Percentiles rank a stretch among this genome's conserved stretches.
phyloP scores from a whole-genome alignment of 805 yeast genomes.

The Yarrowia sp. region DNA sequence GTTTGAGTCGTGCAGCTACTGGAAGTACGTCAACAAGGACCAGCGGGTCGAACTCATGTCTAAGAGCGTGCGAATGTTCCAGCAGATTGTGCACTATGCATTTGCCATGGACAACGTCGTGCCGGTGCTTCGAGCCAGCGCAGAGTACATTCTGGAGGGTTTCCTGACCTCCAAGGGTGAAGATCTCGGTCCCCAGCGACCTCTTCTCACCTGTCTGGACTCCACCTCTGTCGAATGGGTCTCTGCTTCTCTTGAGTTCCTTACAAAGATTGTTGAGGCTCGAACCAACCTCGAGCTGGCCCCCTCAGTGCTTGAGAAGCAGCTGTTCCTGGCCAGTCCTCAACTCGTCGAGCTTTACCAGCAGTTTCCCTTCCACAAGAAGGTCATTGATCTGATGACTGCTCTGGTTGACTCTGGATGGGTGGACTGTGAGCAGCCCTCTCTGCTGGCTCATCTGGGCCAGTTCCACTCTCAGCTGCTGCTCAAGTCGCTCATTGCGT shows the following conservation, averaged over 20 bases:
- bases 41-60: constrained; percentile 71
- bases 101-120: constrained; percentile 65
- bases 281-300: constrained; percentile 58
- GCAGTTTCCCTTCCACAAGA: constrained; percentile 57
- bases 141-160: constrained; percentile 59
- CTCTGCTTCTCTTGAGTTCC: constrained; percentile 60
- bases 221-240: constrained; percentile 59
- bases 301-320: constrained; percentile 71
- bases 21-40: constrained; percentile 64
- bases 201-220: constrained; percentile 61
- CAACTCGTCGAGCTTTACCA: constrained; percentile 64
- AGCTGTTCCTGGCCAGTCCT: constrained; percentile 63
- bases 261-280: constrained; percentile 62
- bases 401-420: constrained; percentile 46
- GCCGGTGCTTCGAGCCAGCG: constrained; percentile 59
- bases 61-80: constrained; percentile 61
- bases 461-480: constrained; percentile 65
- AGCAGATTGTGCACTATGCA: constrained; percentile 59
- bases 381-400: constrained; percentile 63
- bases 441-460: constrained; percentile 82
- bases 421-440: constrained; percentile 65
- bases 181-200: constrained; percentile 61
- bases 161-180: constrained; percentile 63
- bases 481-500: constrained; percentile 64
- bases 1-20: constrained; percentile 74